Base-by-base conservation (phyloP, 108 stramenopile genomes). In the Schizochytrium sp. region DNA sequence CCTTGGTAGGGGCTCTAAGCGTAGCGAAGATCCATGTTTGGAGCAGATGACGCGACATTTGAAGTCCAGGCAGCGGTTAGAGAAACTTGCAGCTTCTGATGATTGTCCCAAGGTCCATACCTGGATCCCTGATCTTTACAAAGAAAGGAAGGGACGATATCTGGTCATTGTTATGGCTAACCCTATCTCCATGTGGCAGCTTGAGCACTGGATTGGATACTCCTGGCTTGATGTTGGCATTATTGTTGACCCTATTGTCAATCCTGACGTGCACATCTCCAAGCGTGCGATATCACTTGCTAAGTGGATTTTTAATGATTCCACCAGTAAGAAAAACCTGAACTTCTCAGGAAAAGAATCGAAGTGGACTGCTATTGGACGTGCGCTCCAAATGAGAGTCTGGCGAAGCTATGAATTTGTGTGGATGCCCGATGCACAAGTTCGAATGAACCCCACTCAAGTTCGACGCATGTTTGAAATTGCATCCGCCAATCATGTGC, bases 361-460 rank as follows among this genome's bases (percentile, higher is more conserved):
- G 28, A 69, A 69, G 28, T 69, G 64, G 64, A 69, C 15, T 7
- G 0, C 64, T 7, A 69, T 69, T 44, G 64, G 42, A 44, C 64
- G 2, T 44, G 64, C 64, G 42, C 28, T 69, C 42, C 64, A 69
- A 15, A 69, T 69, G 64, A 38, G 64, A 8, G 64, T 69, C 19
- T 83, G 76, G 76, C 47, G 53, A 50, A 55, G 50, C 53, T 83
- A 83, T 53, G 76, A 83, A 83, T 83, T 55, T 28, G 53, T 83
- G 17, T 83, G 76, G 76, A 13, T 83, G 1, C 76, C 76, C 10
- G 76, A 83, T 40, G 76, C 47, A 10, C 50, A 83, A 38, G 47
- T 83, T 0, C 47, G 53, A 17, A 40, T 83, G 76, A n/a, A 83
- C 76, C 3, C 76, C 12, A 55, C 8, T 3, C 76, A 55, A 28